Percentiles rank a stretch among this genome's conserved stretches.
These are phyloP conservation scores for Rhizopus sp. DNA, from an alignment of 371 early-diverging fungal species.

Conservation along the genomic window DNA sequence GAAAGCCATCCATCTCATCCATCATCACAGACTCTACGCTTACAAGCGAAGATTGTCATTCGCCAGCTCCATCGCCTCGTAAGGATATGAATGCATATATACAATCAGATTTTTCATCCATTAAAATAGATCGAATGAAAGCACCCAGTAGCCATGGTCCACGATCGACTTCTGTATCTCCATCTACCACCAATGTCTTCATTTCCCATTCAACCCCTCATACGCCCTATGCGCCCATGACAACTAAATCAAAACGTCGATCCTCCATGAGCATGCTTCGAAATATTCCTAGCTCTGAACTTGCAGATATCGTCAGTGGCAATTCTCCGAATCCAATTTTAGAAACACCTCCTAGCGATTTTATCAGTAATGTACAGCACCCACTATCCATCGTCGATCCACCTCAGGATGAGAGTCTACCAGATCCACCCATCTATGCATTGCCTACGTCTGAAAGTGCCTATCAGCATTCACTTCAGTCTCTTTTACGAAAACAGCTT, in stretches of 20 bases:
- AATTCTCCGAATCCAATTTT: slow-evolving; percentile 34
- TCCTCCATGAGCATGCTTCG: slow-evolving; percentile 38
- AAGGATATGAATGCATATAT: slow-evolving; percentile 3
- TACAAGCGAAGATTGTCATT: slow-evolving; percentile 25
- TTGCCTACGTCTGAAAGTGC: slow-evolving; percentile 10
- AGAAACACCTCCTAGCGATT: slow-evolving; percentile 23
- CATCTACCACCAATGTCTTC: slow-evolving; percentile 11
- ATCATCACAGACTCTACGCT: slow-evolving; percentile 29
- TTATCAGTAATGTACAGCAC: slow-evolving; percentile 9
- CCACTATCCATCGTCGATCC: background rate
- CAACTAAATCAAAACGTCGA: slow-evolving; percentile 24
- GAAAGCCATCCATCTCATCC: slow-evolving; percentile 32
- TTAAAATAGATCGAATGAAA: slow-evolving; percentile 15
- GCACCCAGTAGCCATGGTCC: slow-evolving; percentile 11
- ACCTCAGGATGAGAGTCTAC: background rate
- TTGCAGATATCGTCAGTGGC: slow-evolving; percentile 34
- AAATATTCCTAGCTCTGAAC: slow-evolving; percentile 37
- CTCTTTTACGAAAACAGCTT: slow-evolving; percentile 33
- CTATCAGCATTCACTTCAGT: slow-evolving; percentile 36
- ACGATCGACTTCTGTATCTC: slow-evolving; percentile 19
- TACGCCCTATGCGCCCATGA: slow-evolving; percentile 9
- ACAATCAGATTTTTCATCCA: background rate
- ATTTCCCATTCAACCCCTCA: slow-evolving; percentile 16
- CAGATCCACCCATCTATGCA: background rate
- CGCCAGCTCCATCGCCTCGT: slow-evolving; percentile 29